phyloP scores from a whole-genome alignment of 2,329 filamentous ascomycete species.

The Claviceps arundinis region DNA sequence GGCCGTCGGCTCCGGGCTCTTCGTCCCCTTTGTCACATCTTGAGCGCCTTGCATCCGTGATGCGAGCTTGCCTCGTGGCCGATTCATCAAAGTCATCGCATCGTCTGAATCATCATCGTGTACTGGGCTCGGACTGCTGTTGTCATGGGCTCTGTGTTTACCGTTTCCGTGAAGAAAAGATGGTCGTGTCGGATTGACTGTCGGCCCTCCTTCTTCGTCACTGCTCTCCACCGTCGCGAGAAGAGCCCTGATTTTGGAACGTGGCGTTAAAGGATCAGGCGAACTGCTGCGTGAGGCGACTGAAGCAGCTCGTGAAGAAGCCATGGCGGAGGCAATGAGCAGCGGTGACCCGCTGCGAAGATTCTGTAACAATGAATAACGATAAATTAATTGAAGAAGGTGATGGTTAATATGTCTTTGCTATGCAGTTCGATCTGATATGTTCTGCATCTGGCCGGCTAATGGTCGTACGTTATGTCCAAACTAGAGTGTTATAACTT shows the following conservation, averaged over 20 bases:
- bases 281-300: slow-evolving; percentile 27
- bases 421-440: background rate
- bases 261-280: slow-evolving; percentile 34
- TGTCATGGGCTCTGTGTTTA: background rate
- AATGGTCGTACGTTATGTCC: no score
- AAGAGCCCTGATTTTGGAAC: slow-evolving; percentile 41
- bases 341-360: background rate
- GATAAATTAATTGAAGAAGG: background rate
- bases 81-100: slow-evolving; percentile 20
- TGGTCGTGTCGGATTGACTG: slow-evolving; percentile 6
- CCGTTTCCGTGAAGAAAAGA: background rate
- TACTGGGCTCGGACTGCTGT: slow-evolving; percentile 4
- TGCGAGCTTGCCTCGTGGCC: slow-evolving; percentile 51
- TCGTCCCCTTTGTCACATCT: slow-evolving; percentile 6
- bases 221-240: slow-evolving; percentile 36
- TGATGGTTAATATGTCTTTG: background rate
- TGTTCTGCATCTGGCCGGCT: background rate
- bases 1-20: slow-evolving; percentile 4
- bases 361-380: background rate
- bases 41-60: slow-evolving; percentile 42
- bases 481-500: no score
- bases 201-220: slow-evolving; percentile 29
- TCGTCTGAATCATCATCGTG: slow-evolving; percentile 33
- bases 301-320: slow-evolving; percentile 33
- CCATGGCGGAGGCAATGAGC: slow-evolving; percentile 24